phyloP scores from a whole-genome alignment of 768 basidiomycete species.

The Cubamyces sp. region DNA sequence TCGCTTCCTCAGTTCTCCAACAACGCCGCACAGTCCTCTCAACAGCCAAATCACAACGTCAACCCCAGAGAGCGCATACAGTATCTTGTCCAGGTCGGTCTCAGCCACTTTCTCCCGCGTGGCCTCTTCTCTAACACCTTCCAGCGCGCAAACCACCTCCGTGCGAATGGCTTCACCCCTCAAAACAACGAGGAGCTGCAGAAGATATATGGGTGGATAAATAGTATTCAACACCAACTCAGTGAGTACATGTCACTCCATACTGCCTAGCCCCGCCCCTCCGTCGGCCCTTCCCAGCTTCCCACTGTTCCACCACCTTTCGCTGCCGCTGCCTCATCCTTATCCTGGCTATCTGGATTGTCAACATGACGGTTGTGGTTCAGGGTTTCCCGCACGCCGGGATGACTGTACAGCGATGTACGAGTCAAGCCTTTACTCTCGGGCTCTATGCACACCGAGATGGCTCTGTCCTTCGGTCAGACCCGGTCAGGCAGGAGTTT shows the following conservation, averaged over 20 bases:
- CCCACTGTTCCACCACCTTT: neutral
- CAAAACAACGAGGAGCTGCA: constrained; percentile 50
- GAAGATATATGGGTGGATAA: constrained; percentile 44
- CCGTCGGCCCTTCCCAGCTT: neutral
- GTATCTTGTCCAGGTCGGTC: constrained; percentile 33
- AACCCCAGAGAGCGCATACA: constrained; percentile 32
- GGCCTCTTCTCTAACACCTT: neutral
- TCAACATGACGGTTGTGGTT: too few species aligned
- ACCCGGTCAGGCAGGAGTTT: too few species aligned
- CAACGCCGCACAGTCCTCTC: constrained; percentile 20
- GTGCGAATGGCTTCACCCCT: constrained; percentile 47
- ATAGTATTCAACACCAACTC: constrained; percentile 37
- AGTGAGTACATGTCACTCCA: constrained; percentile 26
- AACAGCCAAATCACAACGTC: constrained; percentile 16
- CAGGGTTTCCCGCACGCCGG: too few species aligned
- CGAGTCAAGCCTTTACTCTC: too few species aligned
- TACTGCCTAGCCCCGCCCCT: neutral
- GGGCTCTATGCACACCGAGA: too few species aligned
- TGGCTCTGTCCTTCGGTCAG: too few species aligned
- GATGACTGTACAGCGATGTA: too few species aligned
- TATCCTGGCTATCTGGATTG: too few species aligned
- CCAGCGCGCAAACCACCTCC: constrained; percentile 51
- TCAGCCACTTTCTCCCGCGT: neutral
- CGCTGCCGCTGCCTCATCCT: neutral
- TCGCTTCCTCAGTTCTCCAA: constrained; percentile 21